Conservation (phyloP, 371 early-diverging fungal species). For the Globomyces sp. region DNA sequence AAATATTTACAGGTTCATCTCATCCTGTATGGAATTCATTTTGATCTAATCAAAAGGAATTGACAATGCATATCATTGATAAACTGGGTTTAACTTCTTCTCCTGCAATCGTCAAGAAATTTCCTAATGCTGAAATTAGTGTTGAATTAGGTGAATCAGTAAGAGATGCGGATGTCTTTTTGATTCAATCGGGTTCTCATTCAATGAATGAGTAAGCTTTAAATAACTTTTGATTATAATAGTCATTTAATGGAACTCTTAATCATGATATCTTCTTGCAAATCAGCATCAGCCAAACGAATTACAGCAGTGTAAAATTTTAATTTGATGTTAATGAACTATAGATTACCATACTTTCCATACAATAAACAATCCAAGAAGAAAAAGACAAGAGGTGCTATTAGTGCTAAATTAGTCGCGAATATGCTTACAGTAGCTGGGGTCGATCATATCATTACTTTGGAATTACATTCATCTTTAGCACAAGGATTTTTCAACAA, state of each 20-base stretch:
- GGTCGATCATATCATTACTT: slow-evolving; percentile 95
- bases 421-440: slow-evolving; percentile 94
- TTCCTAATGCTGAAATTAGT: slow-evolving; percentile 42
- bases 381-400: slow-evolving; percentile 91
- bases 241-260: slow-evolving; percentile 89
- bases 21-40: slow-evolving; percentile 59
- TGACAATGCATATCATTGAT: slow-evolving; percentile 75
- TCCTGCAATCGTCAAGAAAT: slow-evolving; percentile 66
- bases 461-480: slow-evolving; percentile 83
- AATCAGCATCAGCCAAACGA: slow-evolving; percentile 83
- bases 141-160: slow-evolving; percentile 82
- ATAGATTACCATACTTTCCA: slow-evolving; percentile 86
- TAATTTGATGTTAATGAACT: neutral
- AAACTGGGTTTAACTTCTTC: slow-evolving; percentile 76
- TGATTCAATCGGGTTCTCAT: slow-evolving; percentile 88
- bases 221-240: too few relatives aligned
- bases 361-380: slow-evolving; percentile 96
- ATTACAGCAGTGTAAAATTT: slow-evolving; percentile 55
- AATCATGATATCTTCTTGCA: slow-evolving; percentile 94
- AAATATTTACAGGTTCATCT: slow-evolving; percentile 91
- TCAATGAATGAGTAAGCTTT: slow-evolving; percentile 70
- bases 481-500: slow-evolving; percentile 96
- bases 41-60: slow-evolving; percentile 34
- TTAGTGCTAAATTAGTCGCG: slow-evolving; percentile 93
- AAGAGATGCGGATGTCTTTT: slow-evolving; percentile 93